Percentiles rank a stretch among this genome's conserved stretches.
Conservation (phyloP, 2,329 filamentous ascomycete species). For the Exophiala alcalophila region DNA sequence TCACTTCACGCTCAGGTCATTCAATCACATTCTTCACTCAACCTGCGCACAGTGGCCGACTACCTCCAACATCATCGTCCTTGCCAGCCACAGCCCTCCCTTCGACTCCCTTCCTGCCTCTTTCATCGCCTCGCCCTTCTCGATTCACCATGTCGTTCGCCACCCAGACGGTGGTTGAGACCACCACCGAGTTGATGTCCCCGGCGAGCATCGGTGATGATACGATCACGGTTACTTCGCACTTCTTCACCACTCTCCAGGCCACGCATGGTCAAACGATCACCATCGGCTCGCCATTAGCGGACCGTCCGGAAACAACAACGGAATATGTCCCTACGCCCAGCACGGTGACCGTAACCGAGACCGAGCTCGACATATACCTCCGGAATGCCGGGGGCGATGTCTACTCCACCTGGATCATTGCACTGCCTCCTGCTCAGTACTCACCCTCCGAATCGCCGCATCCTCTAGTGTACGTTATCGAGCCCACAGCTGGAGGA, state of each 20-base stretch:
- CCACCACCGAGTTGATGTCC: constrained; percentile 7
- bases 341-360: constrained; percentile 10
- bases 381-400: constrained; percentile 18
- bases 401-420: constrained; percentile 24
- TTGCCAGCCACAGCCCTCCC: too few species aligned
- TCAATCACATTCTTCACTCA: too few species aligned
- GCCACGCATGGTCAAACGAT: constrained; percentile 21
- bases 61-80: too few species aligned
- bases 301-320: constrained; percentile 6
- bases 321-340: constrained; percentile 17
- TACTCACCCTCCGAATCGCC: background rate
- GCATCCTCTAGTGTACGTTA: constrained; percentile 16
- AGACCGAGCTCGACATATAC: constrained; percentile 26
- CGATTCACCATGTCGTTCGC: constrained; percentile 11
- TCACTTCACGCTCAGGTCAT: too few species aligned
- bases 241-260: constrained; percentile 17
- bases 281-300: constrained; percentile 14
- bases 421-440: constrained; percentile 8
- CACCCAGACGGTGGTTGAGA: constrained; percentile 13
- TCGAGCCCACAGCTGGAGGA: constrained; percentile 13
- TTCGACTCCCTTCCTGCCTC: too few species aligned
- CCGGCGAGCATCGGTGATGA: constrained; percentile 13
- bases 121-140: background rate
- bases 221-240: constrained; percentile 16
- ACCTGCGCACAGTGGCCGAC: too few species aligned